Percentiles rank a stretch among this genome's conserved stretches.
phyloP scores from a whole-genome alignment of 257 asterid species.

The Parsonsia alboflavescens region DNA sequence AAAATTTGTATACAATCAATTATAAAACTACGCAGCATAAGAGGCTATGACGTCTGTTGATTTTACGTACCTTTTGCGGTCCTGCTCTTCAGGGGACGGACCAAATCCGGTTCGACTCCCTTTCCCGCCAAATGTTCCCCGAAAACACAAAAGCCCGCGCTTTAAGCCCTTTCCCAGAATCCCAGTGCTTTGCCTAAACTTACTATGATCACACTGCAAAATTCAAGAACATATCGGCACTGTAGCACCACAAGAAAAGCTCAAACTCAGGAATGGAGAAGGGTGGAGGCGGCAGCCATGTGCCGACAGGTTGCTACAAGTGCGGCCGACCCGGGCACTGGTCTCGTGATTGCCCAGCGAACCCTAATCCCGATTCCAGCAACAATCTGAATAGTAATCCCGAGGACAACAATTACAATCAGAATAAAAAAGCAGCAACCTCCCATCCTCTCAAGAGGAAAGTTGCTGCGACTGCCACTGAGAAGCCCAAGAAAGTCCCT shows the following conservation, averaged over 20 bases:
- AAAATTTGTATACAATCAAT: too few species aligned
- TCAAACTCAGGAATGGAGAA: constrained; percentile 33
- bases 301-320: constrained; percentile 92
- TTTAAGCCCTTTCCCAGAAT: not conserved
- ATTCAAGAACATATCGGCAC: not conserved
- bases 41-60: too few species aligned
- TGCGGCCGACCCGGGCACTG: constrained; percentile 98
- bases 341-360: constrained; percentile 89
- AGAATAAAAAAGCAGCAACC: not conserved
- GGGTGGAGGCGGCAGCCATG: constrained; percentile 36
- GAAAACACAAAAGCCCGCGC: not conserved
- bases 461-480: constrained; percentile 21
- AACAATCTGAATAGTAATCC: constrained; percentile 9
- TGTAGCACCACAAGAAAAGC: not conserved
- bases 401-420: not conserved
- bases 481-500: constrained; percentile 50
- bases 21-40: too few species aligned
- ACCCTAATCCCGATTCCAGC: constrained; percentile 26
- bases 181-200: not conserved
- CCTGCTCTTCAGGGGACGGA: too few species aligned
- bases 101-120: not conserved
- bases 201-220: not conserved
- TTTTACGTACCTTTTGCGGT: too few species aligned
- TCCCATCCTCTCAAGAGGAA: constrained; percentile 10
- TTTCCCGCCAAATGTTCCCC: constrained; percentile 3